phyloP scores from a whole-genome alignment of 768 basidiomycete species.

The Rhodotorula taiwanensis region DNA sequence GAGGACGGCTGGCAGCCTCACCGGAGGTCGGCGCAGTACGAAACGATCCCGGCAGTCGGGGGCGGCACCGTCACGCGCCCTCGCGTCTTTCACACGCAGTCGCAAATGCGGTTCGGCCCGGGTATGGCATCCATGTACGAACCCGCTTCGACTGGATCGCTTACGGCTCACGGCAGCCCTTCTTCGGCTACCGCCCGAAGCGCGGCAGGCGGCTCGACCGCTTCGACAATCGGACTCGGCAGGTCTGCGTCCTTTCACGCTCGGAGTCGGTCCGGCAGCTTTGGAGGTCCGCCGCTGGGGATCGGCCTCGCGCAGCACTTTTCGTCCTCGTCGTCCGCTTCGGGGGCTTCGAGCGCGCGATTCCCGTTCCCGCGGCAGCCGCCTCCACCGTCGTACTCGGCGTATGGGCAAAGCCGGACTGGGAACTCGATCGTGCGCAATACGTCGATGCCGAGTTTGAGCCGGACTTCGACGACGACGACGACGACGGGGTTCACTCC shows the following conservation, averaged over 20 bases:
- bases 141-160: constrained; percentile 39
- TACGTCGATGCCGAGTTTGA: constrained; percentile 17
- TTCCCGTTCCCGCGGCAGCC: constrained; percentile 28
- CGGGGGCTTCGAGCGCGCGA: constrained; percentile 19
- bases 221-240: constrained; percentile 25
- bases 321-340: neutral
- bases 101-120: constrained; percentile 51
- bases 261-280: no score
- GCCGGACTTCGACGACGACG: no score
- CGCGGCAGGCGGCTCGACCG: constrained; percentile 13
- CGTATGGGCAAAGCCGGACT: neutral
- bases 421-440: constrained; percentile 6
- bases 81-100: constrained; percentile 76
- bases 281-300: no score
- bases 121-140: no score
- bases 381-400: constrained; percentile 23
- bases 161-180: constrained; percentile 33
- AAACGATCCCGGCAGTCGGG: constrained; percentile 84
- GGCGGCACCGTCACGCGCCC: constrained; percentile 82
- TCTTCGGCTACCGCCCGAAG: constrained; percentile 24
- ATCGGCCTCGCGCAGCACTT: no score
- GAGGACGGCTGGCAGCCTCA: constrained; percentile 16
- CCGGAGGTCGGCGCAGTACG: no score
- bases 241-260: neutral
- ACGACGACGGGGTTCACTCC: no score